Percentiles rank a stretch among this genome's conserved stretches.
These are phyloP conservation scores for Pestalotiopsis sp. DNA, from an alignment of 2,329 filamentous ascomycete genomes.

Conservation along the genomic window DNA sequence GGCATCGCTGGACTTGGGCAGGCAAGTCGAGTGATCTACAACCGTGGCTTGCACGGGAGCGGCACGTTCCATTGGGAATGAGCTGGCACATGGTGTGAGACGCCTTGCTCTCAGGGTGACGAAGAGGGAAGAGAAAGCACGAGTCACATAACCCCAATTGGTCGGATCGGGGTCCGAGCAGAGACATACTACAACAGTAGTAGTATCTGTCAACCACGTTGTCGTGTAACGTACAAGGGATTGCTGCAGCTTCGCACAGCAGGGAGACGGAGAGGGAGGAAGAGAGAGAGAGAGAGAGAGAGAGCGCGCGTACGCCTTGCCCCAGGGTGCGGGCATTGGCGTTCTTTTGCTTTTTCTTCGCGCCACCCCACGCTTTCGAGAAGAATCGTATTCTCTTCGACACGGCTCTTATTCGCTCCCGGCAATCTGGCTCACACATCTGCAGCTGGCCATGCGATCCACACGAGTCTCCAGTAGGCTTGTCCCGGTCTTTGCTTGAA, in stretches of 20 bases:
- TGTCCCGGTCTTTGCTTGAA: background rate
- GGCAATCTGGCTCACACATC: conserved; percentile 2
- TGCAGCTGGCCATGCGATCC: conserved; percentile 3
- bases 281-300: too few relatives aligned
- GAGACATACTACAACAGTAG: background rate
- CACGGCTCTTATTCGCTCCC: conserved; percentile 1
- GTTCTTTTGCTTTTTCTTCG: background rate
- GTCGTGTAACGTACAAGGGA: conserved; percentile 1
- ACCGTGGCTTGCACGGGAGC: conserved; percentile 6
- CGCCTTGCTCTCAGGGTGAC: background rate
- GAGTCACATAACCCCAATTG: background rate
- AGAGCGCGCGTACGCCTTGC: background rate
- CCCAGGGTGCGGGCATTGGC: background rate
- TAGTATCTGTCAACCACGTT: conserved; percentile 11
- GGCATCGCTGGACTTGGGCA: background rate
- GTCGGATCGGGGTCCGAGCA: background rate
- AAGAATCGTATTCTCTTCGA: background rate
- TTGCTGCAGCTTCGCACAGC: conserved; percentile 1
- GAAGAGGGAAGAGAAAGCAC: background rate
- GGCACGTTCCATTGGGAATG: conserved; percentile 4
- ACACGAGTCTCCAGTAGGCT: background rate
- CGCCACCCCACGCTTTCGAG: background rate
- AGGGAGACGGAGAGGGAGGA: background rate
- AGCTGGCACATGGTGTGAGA: conserved; percentile 1
- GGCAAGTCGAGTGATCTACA: background rate